Base-by-base conservation (phyloP, 345 rosid genomes). In the Citrus glauca region DNA sequence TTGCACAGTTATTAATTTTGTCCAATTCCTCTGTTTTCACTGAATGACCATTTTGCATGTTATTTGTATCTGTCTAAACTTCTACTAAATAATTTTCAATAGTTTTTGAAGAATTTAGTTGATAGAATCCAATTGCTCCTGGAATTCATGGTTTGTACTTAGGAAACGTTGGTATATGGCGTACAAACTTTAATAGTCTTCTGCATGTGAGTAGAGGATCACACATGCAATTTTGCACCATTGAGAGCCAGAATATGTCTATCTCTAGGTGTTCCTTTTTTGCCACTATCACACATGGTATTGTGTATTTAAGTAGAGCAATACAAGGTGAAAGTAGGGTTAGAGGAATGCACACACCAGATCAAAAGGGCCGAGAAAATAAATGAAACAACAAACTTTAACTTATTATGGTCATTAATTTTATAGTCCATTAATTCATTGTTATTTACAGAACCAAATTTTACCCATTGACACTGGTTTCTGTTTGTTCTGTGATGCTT, bases 401-500 rank as follows among this genome's bases (percentile, higher is more conserved):
- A 27, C 22, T 20, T 24, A 42, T 25, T 68, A 7, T 48, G 1
- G 10, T 16, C 35, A 16, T 69, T 22, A 10, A 2, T 61, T 78
- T 72, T 61, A 57, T 69, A 30, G 71, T 30, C 17, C 13, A n/a
- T 48, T 32, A 14, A 53, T 76, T 28, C 2, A 55, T 67, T 63
- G 53, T 22, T 37, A 7, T 56, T 40, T 66, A 24, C 22, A 11
- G 9, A 27, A 17, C 8, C 16, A 25, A 38, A 0, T 25, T 13
- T 53, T 65, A 1, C 48, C 30, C n/a, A 27, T 69, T 53, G 3
- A 20, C 48, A 62, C 77, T 85, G 69, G 82, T 77, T 79, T 48
- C 33, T 61, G 57, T 74, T 72, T 72, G 40, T 72, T 72, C 27
- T 32, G 32, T 77, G 24, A 65, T 70, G 72, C 32, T 90, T 83